A percentile compares a stretch with the other conserved stretches of the same genome.
Conservation (phyloP, 2,329 filamentous ascomycete genomes). For the Intubia oerlemansii region DNA sequence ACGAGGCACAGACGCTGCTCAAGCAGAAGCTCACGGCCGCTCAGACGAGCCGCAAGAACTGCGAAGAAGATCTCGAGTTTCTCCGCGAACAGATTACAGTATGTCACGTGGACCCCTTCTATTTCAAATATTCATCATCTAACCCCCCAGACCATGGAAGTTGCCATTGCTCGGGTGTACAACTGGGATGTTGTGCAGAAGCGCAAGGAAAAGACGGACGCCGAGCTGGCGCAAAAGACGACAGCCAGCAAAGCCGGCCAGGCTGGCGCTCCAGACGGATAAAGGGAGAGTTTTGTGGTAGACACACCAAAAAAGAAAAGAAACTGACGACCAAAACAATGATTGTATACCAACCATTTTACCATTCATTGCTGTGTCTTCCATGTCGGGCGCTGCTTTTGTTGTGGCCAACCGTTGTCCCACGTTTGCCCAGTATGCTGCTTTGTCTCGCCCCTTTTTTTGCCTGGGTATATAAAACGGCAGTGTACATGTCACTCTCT, state of each 20-base stretch:
- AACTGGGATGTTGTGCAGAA: conserved; percentile 98
- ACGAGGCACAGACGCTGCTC: conserved; percentile 65
- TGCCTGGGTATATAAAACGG: too few species aligned
- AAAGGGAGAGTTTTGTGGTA: conserved; percentile 1
- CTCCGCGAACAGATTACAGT: conserved; percentile 91
- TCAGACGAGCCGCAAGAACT: conserved; percentile 61
- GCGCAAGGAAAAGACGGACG: conserved; percentile 65
- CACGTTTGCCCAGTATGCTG: too few species aligned
- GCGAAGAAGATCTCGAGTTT: conserved; percentile 92
- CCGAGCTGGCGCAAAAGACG: conserved; percentile 18
- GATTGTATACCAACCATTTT: too few species aligned
- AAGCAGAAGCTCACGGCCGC: conserved; percentile 59
- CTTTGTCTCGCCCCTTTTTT: too few species aligned
- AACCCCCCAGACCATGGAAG: conserved; percentile 67
- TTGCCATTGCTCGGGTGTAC: conserved; percentile 90
- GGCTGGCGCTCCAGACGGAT: conserved; percentile 15
- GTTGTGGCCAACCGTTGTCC: too few species aligned
- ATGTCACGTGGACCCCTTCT: conserved; percentile 16
- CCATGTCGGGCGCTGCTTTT: too few species aligned
- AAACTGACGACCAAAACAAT: background rate
- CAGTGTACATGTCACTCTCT: too few species aligned
- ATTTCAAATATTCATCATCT: too few species aligned
- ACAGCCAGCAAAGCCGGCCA: conserved; percentile 18
- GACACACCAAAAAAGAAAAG: background rate
- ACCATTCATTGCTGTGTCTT: too few species aligned